Conservation (phyloP, 2,329 filamentous ascomycete genomes). For the Sclerotinia spermophila region DNA sequence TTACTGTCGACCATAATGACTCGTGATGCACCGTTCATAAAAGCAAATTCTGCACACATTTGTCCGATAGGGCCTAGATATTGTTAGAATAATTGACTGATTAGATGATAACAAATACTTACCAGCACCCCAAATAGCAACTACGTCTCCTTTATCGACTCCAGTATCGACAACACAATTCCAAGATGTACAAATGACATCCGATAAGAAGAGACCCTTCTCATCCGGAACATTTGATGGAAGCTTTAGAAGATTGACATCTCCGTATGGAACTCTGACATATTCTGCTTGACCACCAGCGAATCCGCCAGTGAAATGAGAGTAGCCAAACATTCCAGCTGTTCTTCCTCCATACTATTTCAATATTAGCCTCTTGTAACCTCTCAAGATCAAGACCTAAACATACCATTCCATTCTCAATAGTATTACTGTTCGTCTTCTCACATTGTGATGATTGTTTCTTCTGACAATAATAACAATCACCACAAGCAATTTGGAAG, state of each 20-base stretch:
- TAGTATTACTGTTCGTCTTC: constrained; percentile 70
- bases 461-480: constrained; percentile 74
- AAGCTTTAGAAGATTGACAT: constrained; percentile 76
- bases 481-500: constrained; percentile 76
- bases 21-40: constrained; percentile 68
- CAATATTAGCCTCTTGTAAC: background rate
- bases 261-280: constrained; percentile 73
- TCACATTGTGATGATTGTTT: constrained; percentile 79
- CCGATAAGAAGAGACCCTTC: constrained; percentile 73
- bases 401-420: constrained; percentile 59
- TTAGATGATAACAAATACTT: background rate
- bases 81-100: background rate
- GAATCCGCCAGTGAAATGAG: constrained; percentile 80
- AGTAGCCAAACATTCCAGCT: constrained; percentile 70
- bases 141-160: constrained; percentile 71
- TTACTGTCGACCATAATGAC: constrained; percentile 78
- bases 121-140: constrained; percentile 78
- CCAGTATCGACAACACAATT: constrained; percentile 80
- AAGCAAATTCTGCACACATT: constrained; percentile 73
- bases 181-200: constrained; percentile 76
- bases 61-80: constrained; percentile 68
- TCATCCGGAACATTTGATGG: constrained; percentile 80
- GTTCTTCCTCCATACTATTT: constrained; percentile 66
- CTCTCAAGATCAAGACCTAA: background rate
- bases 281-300: constrained; percentile 87